Evolutionary conservation across 176 grass and related monocot species (phyloP).

Genomic region (Zoysia pacifica): DNA sequence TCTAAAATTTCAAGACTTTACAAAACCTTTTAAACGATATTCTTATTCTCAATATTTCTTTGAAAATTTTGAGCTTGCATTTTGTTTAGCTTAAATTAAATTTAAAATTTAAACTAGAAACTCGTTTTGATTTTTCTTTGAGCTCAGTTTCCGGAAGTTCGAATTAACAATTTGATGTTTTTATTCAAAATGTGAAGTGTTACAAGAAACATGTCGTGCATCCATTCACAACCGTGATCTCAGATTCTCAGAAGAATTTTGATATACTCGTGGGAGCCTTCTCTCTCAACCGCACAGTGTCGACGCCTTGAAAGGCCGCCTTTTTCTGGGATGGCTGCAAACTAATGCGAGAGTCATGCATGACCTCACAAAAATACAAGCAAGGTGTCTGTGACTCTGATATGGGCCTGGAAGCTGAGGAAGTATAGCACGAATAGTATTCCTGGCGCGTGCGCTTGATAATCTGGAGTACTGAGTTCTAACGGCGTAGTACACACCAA

Average conservation of each 20-base stretch:
- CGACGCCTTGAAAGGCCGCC: neutral
- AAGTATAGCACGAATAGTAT: neutral
- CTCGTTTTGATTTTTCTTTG: too few species aligned
- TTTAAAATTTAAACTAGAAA: too few species aligned
- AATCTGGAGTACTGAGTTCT: too few species aligned
- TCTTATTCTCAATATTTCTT: too few species aligned
- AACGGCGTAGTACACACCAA: too few species aligned
- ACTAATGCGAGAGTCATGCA: neutral
- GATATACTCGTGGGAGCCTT: neutral
- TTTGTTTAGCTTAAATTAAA: too few species aligned
- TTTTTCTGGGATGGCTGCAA: neutral
- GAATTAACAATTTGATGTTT: too few species aligned
- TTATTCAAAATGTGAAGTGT: too few species aligned
- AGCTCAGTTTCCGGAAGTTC: too few species aligned
- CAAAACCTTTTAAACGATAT: too few species aligned
- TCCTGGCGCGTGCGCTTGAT: neutral
- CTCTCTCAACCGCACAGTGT: neutral
- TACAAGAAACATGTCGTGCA: neutral
- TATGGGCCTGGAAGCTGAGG: neutral
- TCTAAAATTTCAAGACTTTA: too few species aligned
- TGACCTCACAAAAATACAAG: neutral
- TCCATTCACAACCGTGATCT: neutral
- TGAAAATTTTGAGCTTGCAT: too few species aligned
- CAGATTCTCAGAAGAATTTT: neutral
- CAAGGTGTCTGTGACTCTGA: neutral